phyloP scores from a whole-genome alignment of 2,329 filamentous ascomycete genomes.

The Sporothrix sp. region DNA sequence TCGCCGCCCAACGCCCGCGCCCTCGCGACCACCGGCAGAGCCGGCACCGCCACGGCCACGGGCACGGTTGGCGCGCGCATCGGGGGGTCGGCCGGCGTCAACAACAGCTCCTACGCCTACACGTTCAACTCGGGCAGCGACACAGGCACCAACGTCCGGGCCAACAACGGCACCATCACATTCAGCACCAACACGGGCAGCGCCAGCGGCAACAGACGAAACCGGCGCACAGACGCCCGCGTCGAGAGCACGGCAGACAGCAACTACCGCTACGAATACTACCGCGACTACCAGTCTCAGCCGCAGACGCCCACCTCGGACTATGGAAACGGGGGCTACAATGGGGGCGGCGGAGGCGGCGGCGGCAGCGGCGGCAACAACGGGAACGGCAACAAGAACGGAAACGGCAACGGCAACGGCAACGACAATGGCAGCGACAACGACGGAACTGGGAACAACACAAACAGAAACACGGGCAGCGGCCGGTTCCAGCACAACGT shows the following conservation, averaged over 20 bases:
- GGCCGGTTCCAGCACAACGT: constrained; percentile 10
- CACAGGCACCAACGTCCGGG: background rate
- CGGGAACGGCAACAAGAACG: background rate
- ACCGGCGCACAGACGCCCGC: background rate
- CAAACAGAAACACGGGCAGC: background rate
- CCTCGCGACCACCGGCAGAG: background rate
- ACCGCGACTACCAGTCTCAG: constrained; percentile 12
- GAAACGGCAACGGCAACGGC: background rate
- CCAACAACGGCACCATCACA: background rate
- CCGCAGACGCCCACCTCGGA: constrained; percentile 7
- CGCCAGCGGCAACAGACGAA: constrained; percentile 4
- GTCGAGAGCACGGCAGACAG: constrained; percentile 9
- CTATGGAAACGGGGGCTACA: background rate
- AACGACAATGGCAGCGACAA: background rate
- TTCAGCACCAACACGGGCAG: background rate
- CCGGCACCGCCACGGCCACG: background rate
- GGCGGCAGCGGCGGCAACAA: background rate
- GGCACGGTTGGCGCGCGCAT: constrained; percentile 6
- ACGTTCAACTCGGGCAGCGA: background rate
- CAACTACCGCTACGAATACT: constrained; percentile 13
- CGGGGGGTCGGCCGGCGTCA: background rate
- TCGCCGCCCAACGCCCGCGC: background rate
- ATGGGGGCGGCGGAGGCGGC: background rate
- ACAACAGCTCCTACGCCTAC: constrained; percentile 11
- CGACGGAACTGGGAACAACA: background rate